A percentile compares a stretch with the other conserved stretches of the same genome.
phyloP scores from a whole-genome alignment of 2,329 filamentous ascomycete species.

The Chaetoscypha palmicola region DNA sequence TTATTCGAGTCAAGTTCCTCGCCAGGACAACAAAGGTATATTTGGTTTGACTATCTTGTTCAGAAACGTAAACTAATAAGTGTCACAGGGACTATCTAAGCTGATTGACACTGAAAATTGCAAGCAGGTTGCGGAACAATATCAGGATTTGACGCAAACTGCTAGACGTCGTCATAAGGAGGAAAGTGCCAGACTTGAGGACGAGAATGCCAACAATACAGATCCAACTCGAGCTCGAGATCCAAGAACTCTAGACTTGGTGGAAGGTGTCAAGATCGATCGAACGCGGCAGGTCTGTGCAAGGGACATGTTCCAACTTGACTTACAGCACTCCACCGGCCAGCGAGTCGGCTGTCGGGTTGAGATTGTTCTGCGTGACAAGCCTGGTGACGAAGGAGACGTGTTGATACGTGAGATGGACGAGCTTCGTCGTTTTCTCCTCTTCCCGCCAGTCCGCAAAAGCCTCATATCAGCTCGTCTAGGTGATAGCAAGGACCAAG shows the following conservation, averaged over 20 bases:
- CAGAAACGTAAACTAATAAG: slow-evolving; percentile 1
- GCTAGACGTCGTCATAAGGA: slow-evolving; percentile 68
- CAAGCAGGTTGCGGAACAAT: slow-evolving; percentile 31
- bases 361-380: slow-evolving; percentile 81
- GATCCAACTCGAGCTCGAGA: slow-evolving; percentile 77
- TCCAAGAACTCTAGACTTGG: slow-evolving; percentile 65
- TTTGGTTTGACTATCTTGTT: neutral
- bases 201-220: slow-evolving; percentile 79
- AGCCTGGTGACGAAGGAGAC: slow-evolving; percentile 67
- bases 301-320: slow-evolving; percentile 82
- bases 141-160: slow-evolving; percentile 65
- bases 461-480: slow-evolving; percentile 70
- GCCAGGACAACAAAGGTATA: slow-evolving; percentile 70
- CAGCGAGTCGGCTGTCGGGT: slow-evolving; percentile 85
- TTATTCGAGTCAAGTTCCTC: slow-evolving; percentile 83
- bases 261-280: slow-evolving; percentile 66
- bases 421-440: slow-evolving; percentile 64
- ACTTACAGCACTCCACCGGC: slow-evolving; percentile 79
- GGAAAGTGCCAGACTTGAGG: slow-evolving; percentile 66
- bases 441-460: slow-evolving; percentile 82
- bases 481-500: slow-evolving; percentile 61
- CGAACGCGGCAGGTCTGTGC: slow-evolving; percentile 75
- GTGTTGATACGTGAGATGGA: slow-evolving; percentile 91
- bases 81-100: slow-evolving; percentile 23
- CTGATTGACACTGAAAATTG: slow-evolving; percentile 39